Evolutionary conservation across 2,329 filamentous ascomycete genomes (phyloP).

Genomic region (Epichloe gansuensis): DNA sequence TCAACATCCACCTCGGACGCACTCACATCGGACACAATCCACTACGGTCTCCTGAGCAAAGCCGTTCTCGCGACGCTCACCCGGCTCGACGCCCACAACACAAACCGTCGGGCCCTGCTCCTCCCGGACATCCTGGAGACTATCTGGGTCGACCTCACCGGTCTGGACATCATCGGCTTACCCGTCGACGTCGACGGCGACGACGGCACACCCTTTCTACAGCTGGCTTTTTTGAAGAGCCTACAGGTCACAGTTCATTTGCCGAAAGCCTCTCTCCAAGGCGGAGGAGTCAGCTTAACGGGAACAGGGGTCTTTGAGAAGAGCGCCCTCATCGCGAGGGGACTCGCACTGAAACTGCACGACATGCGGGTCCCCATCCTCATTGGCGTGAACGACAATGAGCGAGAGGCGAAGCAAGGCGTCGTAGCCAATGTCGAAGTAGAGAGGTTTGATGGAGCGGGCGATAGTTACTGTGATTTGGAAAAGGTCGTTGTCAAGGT

Average conservation of each 20-base stretch:
- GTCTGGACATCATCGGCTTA: conserved; percentile 10
- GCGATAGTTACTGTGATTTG: conserved; percentile 40
- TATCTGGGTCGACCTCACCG: conserved; percentile 22
- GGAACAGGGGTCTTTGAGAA: conserved; percentile 27
- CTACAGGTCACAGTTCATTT: conserved; percentile 42
- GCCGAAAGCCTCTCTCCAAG: conserved; percentile 57
- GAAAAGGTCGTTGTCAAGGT: conserved; percentile 52
- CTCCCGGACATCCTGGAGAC: conserved; percentile 18
- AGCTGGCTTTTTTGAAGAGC: conserved; percentile 24
- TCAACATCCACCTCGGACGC: conserved; percentile 45
- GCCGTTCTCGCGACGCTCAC: conserved; percentile 38
- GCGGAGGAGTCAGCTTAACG: conserved; percentile 43
- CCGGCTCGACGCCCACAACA: conserved; percentile 9
- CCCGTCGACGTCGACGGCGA: not conserved
- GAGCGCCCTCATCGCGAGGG: conserved; percentile 14
- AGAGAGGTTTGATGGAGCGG: conserved; percentile 33
- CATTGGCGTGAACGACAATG: conserved; percentile 61
- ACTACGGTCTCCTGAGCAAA: conserved; percentile 63
- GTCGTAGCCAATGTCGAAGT: conserved; percentile 51
- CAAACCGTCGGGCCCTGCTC: conserved; percentile 3
- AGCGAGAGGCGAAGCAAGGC: conserved; percentile 53
- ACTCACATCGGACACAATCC: conserved; percentile 56
- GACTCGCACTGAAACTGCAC: conserved; percentile 33
- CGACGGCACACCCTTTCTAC: conserved; percentile 17
- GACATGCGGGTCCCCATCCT: conserved; percentile 52